These are phyloP conservation scores for Trichosporon sp. DNA, from an alignment of 1,284 basidiomycete species.

Conservation along the genomic window DNA sequence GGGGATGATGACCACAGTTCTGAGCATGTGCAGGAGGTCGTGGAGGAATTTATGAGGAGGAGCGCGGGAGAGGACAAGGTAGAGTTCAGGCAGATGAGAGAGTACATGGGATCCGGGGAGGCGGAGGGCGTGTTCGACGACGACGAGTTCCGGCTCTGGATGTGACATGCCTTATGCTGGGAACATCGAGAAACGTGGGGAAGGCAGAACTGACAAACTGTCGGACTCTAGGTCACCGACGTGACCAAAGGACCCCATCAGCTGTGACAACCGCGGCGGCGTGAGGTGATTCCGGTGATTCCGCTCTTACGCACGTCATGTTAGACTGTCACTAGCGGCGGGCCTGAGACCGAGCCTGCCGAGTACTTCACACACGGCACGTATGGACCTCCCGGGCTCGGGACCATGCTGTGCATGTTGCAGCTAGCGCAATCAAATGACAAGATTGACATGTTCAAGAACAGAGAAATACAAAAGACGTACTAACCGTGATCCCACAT, in stretches of 20 bases:
- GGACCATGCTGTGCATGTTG: too few relatives aligned
- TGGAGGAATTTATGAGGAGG: not conserved
- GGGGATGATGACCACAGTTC: not conserved
- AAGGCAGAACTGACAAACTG: not conserved
- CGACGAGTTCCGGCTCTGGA: not conserved
- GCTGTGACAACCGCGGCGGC: too few relatives aligned
- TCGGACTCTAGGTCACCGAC: not conserved
- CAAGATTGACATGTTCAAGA: not conserved
- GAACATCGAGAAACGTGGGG: too few relatives aligned
- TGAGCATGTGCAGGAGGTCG: not conserved
- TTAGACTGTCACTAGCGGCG: not conserved
- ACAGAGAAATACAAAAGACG: not conserved
- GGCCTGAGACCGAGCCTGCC: not conserved
- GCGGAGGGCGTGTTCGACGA: slow-evolving; percentile 19
- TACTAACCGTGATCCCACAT: not conserved
- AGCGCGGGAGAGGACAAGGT: not conserved
- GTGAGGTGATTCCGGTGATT: not conserved
- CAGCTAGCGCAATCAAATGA: not conserved
- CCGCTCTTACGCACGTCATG: not conserved
- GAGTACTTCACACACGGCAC: not conserved
- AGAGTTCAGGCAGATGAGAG: not conserved
- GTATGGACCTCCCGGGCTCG: too few relatives aligned
- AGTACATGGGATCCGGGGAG: not conserved
- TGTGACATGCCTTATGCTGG: not conserved
- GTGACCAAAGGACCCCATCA: too few relatives aligned